Evolutionary conservation across 2,329 filamentous ascomycete genomes (phyloP).

Genomic region (Aspergillus quadrilineatus): DNA sequence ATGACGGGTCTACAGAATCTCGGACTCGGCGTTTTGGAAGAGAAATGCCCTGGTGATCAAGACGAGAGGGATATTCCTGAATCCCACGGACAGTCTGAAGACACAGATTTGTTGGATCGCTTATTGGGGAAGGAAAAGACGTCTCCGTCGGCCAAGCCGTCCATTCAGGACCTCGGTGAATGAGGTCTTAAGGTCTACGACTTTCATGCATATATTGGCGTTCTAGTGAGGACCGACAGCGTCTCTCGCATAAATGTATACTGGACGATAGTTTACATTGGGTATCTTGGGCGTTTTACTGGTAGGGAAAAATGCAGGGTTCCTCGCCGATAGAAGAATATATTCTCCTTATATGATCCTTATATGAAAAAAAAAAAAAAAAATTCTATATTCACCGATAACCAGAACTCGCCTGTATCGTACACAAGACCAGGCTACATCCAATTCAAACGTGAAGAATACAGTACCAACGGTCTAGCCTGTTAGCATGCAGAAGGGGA

Average conservation of each 20-base stretch:
- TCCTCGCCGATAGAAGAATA: background rate
- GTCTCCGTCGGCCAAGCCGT: conserved; percentile 31
- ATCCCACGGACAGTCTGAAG: conserved; percentile 1
- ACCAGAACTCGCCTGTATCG: conserved; percentile 11
- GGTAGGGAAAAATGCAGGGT: background rate
- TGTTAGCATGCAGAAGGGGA: conserved; percentile 26
- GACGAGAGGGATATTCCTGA: conserved; percentile 8
- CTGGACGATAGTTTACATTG: background rate
- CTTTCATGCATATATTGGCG: conserved; percentile 10
- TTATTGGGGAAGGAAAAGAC: conserved; percentile 38
- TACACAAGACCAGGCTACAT: conserved; percentile 13
- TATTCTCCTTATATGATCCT: background rate
- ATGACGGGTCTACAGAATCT: conserved; percentile 35
- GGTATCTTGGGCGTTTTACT: conserved; percentile 3
- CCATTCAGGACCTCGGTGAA: conserved; percentile 39
- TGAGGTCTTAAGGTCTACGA: conserved; percentile 9
- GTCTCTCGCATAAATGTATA: background rate
- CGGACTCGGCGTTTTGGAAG: conserved; percentile 46
- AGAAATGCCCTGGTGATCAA: conserved; percentile 30
- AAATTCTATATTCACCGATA: conserved; percentile 9
- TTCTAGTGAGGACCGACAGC: background rate
- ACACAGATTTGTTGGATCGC: conserved; percentile 35
- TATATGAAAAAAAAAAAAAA: background rate
- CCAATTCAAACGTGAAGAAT: conserved; percentile 9
- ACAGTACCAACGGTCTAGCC: conserved; percentile 20